Base-by-base conservation (phyloP, 345 rosid genomes). In the Carallia brachiata region DNA sequence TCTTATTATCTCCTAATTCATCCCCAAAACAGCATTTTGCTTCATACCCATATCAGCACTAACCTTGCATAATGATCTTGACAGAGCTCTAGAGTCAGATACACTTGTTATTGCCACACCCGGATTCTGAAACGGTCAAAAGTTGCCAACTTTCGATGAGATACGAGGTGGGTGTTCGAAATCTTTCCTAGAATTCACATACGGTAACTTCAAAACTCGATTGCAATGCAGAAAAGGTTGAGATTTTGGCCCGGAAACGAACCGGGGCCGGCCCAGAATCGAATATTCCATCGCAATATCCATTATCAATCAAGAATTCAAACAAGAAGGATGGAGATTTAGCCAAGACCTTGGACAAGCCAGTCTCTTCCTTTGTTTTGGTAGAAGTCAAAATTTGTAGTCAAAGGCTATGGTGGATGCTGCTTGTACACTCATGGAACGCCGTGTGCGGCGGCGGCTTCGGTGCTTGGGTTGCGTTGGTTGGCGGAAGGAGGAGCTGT, bases 251-350 rank as follows among this genome's bases (percentile, higher is more conserved):
- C 75, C 73, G 15, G 75, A 60, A 66, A 74, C 34, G 65, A 80
- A 77, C 18, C 61, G 57, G 50, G 87, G 79, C 47, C 84, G 87
- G 54, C 83, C 78, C 65, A 78, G 64, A 82, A 84, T 67, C 28
- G 84, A 84, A 31, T 83, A 73, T 27, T 90, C 84, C 66, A 84
- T 77, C 28, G 86, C 76, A 79, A 85, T 67, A 61, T 76, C 85
- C 84, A 79, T 80, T 67, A 62, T 27, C 39, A 37, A 58, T 40
- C 12, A 28, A 47, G 27, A 62, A 62, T 59, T 52, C 36, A 19
- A 54, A 31, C 23, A 34, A 19, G 44, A 31, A 4, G 50, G 50
- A 12, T 44, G 17, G 17, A 44, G 50, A 44, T 44, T 44, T 44
- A 44, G 17, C 50, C 17, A 0, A 44, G 12, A 44, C 3, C 1